Evolutionary conservation across 768 basidiomycete genomes (phyloP).

Genomic region (Calvatia gigantea): DNA sequence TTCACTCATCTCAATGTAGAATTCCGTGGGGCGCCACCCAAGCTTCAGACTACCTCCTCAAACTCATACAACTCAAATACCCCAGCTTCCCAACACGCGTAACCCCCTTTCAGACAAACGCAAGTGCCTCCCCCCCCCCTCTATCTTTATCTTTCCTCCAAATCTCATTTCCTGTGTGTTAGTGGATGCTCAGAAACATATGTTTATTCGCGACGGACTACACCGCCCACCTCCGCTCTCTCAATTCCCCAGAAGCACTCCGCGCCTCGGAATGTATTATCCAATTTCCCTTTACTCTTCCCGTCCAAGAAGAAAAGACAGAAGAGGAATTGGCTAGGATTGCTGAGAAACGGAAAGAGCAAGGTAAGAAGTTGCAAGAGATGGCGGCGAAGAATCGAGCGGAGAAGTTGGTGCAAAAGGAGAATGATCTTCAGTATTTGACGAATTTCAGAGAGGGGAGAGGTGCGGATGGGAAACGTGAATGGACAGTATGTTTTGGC

Average conservation of each 20-base stretch:
- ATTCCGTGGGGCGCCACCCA: conserved; percentile 95
- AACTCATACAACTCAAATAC: conserved; percentile 93
- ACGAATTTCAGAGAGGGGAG: conserved; percentile 61
- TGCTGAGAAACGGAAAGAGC: conserved; percentile 79
- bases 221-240: conserved; percentile 51
- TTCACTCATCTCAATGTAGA: conserved; percentile 33
- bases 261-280: conserved; percentile 67
- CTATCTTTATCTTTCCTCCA: conserved; percentile 1
- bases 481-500: conserved; percentile 59
- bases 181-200: conserved; percentile 92
- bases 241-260: conserved; percentile 66
- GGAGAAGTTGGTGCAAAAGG: conserved; percentile 85
- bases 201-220: conserved; percentile 86
- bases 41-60: conserved; percentile 87
- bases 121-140: conserved; percentile 30
- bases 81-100: conserved; percentile 88
- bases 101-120: conserved; percentile 71
- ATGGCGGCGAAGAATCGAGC: conserved; percentile 79
- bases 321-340: conserved; percentile 83
- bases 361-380: conserved; percentile 87
- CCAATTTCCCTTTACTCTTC: conserved; percentile 81
- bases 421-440: conserved; percentile 67
- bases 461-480: conserved; percentile 58
- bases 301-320: conserved; percentile 75
- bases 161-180: neutral